These are phyloP conservation scores for Ceratonia siliqua DNA, from an alignment of 306 rosid genomes.

Conservation along the genomic window DNA sequence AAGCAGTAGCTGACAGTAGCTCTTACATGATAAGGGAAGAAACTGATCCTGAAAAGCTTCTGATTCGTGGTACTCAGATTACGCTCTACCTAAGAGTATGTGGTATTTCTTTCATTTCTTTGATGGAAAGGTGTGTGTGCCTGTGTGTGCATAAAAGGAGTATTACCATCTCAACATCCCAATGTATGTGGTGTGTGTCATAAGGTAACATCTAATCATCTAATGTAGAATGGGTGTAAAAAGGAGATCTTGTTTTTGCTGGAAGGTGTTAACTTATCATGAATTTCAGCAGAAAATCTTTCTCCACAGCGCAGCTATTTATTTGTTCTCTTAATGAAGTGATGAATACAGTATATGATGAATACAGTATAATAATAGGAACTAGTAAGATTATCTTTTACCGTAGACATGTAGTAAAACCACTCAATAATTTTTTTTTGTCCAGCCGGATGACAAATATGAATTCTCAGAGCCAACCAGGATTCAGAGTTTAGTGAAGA, in stretches of 20 bases:
- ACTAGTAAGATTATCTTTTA: background rate
- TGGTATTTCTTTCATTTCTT: slow-evolving; percentile 25
- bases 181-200: background rate
- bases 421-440: background rate
- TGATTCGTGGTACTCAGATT: slow-evolving; percentile 89
- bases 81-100: slow-evolving; percentile 81
- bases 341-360: too few relatives aligned
- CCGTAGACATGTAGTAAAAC: background rate
- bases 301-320: background rate
- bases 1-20: slow-evolving; percentile 86
- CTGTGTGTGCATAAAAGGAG: background rate
- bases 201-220: background rate
- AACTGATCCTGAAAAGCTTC: slow-evolving; percentile 78
- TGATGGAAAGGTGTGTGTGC: background rate
- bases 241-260: background rate
- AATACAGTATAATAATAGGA: background rate
- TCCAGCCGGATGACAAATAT: slow-evolving; percentile 87
- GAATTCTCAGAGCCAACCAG: slow-evolving; percentile 85
- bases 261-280: background rate
- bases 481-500: slow-evolving; percentile 92
- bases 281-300: background rate
- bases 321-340: background rate
- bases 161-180: background rate
- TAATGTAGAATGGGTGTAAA: background rate
- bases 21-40: slow-evolving; percentile 89